phyloP scores from a whole-genome alignment of 768 basidiomycete species.

The Mycena galopus region DNA sequence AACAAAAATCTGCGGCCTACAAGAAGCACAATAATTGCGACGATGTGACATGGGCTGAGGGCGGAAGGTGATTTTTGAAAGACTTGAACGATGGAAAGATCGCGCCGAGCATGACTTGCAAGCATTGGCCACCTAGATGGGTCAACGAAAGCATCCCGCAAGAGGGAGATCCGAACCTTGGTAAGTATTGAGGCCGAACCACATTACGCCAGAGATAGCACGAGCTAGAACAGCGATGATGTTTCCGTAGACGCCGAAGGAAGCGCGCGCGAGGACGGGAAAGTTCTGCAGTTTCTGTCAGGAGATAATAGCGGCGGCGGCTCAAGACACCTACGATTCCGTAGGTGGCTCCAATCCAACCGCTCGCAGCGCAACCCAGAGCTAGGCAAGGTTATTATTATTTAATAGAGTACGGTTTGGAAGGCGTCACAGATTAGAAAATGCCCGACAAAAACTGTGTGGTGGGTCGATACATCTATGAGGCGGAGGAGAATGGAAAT shows the following conservation, averaged over 20 bases:
- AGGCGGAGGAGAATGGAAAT: neutral
- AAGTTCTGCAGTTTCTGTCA: constrained; percentile 28
- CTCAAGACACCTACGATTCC: constrained; percentile 27
- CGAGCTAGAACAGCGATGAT: constrained; percentile 36
- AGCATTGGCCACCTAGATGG: constrained; percentile 36
- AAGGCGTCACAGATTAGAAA: constrained; percentile 30
- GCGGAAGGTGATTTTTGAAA: constrained; percentile 63
- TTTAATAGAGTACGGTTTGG: neutral
- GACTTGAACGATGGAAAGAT: constrained; percentile 42
- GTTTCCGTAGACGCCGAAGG: constrained; percentile 32
- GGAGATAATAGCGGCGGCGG: neutral
- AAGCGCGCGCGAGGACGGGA: too few species aligned
- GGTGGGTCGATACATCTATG: neutral
- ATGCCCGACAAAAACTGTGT: constrained; percentile 35
- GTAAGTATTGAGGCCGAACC: constrained; percentile 37
- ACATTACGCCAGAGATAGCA: constrained; percentile 29
- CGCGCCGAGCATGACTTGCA: constrained; percentile 36
- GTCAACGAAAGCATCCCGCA: neutral
- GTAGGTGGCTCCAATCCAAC: constrained; percentile 36
- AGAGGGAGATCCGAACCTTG: constrained; percentile 26
- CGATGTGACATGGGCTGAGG: constrained; percentile 61
- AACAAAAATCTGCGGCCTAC: neutral
- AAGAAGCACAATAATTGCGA: constrained; percentile 46
- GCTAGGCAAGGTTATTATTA: constrained; percentile 6
- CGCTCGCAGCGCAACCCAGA: constrained; percentile 33